Conservation (phyloP, 495 filamentous ascomycete species). For the Massariosphaeria phaeospora region DNA sequence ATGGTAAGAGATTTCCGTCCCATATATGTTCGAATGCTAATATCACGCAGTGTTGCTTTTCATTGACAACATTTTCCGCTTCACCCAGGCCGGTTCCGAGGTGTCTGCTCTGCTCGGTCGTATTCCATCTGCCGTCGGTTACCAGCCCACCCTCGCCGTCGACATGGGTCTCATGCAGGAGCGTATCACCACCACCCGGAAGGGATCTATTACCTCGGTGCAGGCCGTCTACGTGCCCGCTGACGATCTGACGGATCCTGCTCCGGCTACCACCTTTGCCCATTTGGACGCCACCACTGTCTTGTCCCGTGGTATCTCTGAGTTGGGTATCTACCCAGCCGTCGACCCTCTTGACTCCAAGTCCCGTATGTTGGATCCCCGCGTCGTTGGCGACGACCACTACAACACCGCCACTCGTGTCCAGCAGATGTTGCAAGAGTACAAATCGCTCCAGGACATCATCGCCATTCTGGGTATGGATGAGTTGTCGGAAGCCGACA, state of each 20-base stretch:
- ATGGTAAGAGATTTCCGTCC: conserved; percentile 53
- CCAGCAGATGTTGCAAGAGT: conserved; percentile 99
- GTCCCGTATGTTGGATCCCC: conserved; percentile 98
- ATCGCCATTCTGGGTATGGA: conserved; percentile 99
- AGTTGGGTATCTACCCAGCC: conserved; percentile 99
- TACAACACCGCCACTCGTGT: conserved; percentile 91
- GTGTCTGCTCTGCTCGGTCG: conserved; percentile 98
- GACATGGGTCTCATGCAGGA: conserved; percentile 99
- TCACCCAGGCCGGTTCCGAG: conserved; percentile 99
- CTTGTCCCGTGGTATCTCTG: conserved; percentile 99
- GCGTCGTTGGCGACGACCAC: conserved; percentile 96
- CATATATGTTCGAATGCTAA: background rate
- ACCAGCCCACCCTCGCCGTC: conserved; percentile 98
- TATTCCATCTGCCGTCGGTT: conserved; percentile 99
- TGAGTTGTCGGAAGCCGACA: conserved; percentile 96
- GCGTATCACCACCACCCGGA: conserved; percentile 98
- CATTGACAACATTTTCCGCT: conserved; percentile 99
- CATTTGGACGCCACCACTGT: conserved; percentile 99
- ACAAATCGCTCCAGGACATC: conserved; percentile 99
- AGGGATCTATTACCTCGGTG: conserved; percentile 99
- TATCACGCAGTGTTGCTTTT: conserved; percentile 66
- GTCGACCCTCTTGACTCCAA: conserved; percentile 99
- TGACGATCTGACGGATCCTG: conserved; percentile 99
- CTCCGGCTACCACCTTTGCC: conserved; percentile 98
- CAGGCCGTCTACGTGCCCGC: conserved; percentile 99